phyloP scores from a whole-genome alignment of 2,329 filamentous ascomycete genomes.

The Aspergillus fumigatus region DNA sequence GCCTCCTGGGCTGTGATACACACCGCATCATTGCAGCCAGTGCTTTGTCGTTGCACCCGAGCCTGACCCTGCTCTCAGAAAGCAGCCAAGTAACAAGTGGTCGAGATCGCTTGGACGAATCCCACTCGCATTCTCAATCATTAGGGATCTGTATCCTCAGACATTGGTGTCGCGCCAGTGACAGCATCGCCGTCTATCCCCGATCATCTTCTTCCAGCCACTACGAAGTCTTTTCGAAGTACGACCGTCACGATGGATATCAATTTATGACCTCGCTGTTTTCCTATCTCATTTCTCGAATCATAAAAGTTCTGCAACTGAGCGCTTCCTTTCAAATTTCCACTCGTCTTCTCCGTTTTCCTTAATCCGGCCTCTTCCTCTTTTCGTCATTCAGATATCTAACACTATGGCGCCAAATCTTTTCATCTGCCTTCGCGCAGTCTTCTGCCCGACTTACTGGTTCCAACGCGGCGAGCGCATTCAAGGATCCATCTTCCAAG shows the following conservation, averaged over 20 bases:
- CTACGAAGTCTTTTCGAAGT: constrained; percentile 10
- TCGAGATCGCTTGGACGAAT: not conserved
- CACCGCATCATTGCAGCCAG: not conserved
- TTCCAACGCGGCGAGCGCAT: constrained; percentile 39
- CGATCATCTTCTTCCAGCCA: constrained; percentile 4
- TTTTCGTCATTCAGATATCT: constrained; percentile 3
- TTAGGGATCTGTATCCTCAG: not conserved
- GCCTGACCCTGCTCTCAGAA: not conserved
- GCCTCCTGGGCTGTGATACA: not conserved
- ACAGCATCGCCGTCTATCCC: not conserved
- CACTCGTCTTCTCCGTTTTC: not conserved
- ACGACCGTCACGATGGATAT: constrained; percentile 25
- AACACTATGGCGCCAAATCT: constrained; percentile 47
- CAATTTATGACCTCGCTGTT: constrained; percentile 25
- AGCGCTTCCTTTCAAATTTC: constrained; percentile 14
- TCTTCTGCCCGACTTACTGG: constrained; percentile 48
- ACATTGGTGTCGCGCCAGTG: not conserved
- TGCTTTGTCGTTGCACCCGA: not conserved
- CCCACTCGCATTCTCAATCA: not conserved
- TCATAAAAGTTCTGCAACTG: constrained; percentile 15
- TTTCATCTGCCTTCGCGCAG: constrained; percentile 45
- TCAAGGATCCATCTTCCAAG: constrained; percentile 36
- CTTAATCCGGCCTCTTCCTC: not conserved
- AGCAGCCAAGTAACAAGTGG: not conserved
- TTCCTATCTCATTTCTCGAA: constrained; percentile 4